Conservation (phyloP, 192 early-diverging fungal species). For the Umbelopsis sp. region DNA sequence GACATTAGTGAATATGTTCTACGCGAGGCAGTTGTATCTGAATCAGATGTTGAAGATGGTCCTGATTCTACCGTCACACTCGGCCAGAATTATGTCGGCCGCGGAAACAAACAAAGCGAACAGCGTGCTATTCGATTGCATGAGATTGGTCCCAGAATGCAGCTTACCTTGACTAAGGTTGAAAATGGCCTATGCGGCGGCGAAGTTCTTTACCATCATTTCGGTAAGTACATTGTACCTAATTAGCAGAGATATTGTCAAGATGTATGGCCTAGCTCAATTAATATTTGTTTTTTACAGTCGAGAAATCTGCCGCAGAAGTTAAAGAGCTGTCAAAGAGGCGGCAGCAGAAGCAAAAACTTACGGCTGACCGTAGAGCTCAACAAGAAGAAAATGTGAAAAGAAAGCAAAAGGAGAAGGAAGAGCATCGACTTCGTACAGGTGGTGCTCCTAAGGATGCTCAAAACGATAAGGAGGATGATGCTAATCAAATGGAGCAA, state of each 20-base stretch:
- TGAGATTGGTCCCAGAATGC: constrained; percentile 93
- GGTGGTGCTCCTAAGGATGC: constrained; percentile 33
- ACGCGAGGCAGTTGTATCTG: constrained; percentile 78
- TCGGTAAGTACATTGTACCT: constrained; percentile 53
- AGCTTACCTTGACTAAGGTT: constrained; percentile 85
- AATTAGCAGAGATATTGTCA: background rate
- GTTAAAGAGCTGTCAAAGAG: constrained; percentile 63
- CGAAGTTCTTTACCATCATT: constrained; percentile 90
- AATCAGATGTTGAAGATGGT: constrained; percentile 92
- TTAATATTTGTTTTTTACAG: constrained; percentile 33
- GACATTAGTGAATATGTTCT: constrained; percentile 95
- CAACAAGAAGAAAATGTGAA: constrained; percentile 87
- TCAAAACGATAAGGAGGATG: constrained; percentile 22
- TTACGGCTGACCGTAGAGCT: constrained; percentile 70
- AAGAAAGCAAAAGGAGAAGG: constrained; percentile 70
- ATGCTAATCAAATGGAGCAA: constrained; percentile 12
- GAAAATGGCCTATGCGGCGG: constrained; percentile 88
- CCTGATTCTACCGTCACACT: constrained; percentile 85
- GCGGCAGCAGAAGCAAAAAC: constrained; percentile 61
- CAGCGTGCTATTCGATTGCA: constrained; percentile 83
- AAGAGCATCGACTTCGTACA: constrained; percentile 53
- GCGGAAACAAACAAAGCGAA: constrained; percentile 72
- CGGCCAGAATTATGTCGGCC: constrained; percentile 79
- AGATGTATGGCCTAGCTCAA: background rate
- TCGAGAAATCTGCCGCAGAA: constrained; percentile 76